A percentile compares a stretch with the other conserved stretches of the same genome.
Conservation (phyloP, 2,329 filamentous ascomycete species). For the Orbilia javanica region DNA sequence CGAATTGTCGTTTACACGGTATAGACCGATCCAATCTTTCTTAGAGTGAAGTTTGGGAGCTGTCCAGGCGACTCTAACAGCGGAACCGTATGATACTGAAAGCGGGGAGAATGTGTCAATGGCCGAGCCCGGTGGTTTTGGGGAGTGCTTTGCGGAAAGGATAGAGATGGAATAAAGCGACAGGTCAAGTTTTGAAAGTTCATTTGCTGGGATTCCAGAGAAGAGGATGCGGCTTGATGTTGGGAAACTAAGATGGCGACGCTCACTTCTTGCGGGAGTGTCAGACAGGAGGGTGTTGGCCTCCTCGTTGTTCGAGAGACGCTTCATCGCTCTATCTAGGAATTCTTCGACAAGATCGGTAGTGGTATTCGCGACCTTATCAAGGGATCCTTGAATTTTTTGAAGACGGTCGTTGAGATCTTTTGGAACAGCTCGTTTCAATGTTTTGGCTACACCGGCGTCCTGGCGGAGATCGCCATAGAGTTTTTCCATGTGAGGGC, state of each 20-base stretch:
- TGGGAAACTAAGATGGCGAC: constrained; percentile 45
- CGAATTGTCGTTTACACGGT: constrained; percentile 93
- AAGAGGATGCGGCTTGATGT: constrained; percentile 44
- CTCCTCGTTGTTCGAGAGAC: constrained; percentile 72
- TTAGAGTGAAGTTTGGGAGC: constrained; percentile 88
- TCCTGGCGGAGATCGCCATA: constrained; percentile 88
- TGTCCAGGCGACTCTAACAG: constrained; percentile 89
- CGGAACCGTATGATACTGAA: constrained; percentile 87
- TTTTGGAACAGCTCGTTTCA: constrained; percentile 83
- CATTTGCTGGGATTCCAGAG: constrained; percentile 67
- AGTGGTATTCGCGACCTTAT: constrained; percentile 86
- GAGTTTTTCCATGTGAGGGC: constrained; percentile 97
- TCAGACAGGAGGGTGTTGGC: constrained; percentile 30
- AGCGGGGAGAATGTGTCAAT: constrained; percentile 75
- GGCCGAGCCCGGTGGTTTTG: constrained; percentile 45
- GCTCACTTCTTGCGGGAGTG: not conserved
- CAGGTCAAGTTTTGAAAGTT: constrained; percentile 74
- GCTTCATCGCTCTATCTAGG: constrained; percentile 85
- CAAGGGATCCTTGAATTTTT: constrained; percentile 78
- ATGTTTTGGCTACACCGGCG: constrained; percentile 90
- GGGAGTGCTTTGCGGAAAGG: constrained; percentile 57
- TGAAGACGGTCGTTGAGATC: constrained; percentile 67
- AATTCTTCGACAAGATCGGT: constrained; percentile 92
- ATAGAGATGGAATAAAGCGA: constrained; percentile 78
- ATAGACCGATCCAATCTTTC: constrained; percentile 95